Base-by-base conservation (phyloP, 768 basidiomycete species). In the Trametes elegans region DNA sequence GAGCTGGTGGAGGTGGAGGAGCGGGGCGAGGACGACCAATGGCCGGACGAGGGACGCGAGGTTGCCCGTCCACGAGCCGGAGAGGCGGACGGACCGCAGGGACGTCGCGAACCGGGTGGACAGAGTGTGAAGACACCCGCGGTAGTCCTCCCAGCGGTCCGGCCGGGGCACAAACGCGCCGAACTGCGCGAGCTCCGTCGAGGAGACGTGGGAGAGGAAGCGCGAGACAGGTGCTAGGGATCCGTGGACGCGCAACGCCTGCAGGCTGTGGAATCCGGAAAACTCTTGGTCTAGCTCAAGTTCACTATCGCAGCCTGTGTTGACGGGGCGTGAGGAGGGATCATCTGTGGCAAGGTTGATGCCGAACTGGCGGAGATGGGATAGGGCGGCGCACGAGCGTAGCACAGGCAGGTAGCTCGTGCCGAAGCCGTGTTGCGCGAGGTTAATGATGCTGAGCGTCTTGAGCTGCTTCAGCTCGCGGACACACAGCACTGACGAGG, bases 221-320 rank as follows among this genome's bases (percentile, higher is more conserved):
- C 51, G 51, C 13, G 42, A 7, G 18, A 53, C 35, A 43, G 45
- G 51, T 16, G 43, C n/a, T 24, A 53, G 51, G 11, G 42, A 44
- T n/a, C 51, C 43, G 42, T 53, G 51, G 26, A 53, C 51, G 18
- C 51, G 43, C 6, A 53, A 34, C 26, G 51, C 28, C 34, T 43
- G 51, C 24, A 53, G 23, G 24, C 41, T 36, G 43, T 38, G 32
- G 51, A 44, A 53, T 1, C 51, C 51, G 8, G 21, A 23, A 11
- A 21, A 32, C n/a, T 44, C 41, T 21, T 16, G 11, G 8, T 36
- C 42, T 1, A 31, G 27, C 8, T 21, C 27, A 5, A n/a, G n/a
- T 14, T 18, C 18, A 6, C 38, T 10, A 10, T 40, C 38, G 38
- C 19, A n/a, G 19, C 3, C 8, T 3, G 34, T 13, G 32, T 7